Percentiles rank a stretch among this genome's conserved stretches.
Evolutionary conservation across 2,329 filamentous ascomycete species (phyloP).

Genomic region (Botrytis elliptica): DNA sequence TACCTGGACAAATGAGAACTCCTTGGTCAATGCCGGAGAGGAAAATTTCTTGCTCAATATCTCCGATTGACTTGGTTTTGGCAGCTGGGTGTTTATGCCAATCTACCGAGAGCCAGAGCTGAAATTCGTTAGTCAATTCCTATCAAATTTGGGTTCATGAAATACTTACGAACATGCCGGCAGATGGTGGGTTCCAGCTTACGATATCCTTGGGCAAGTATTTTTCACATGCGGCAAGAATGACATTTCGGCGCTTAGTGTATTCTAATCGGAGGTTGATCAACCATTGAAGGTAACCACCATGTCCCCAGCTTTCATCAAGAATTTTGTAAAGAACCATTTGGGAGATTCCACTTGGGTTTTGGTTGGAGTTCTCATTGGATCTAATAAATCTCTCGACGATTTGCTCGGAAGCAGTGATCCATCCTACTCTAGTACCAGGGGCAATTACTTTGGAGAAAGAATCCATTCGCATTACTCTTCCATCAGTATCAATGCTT

Average conservation of each 20-base stretch:
- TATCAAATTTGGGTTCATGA: no score
- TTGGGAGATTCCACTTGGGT: slow-evolving; percentile 81
- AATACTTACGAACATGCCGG: slow-evolving; percentile 70
- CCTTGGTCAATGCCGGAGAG: slow-evolving; percentile 70
- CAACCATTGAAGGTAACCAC: slow-evolving; percentile 86
- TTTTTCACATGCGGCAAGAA: slow-evolving; percentile 77
- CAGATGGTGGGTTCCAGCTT: slow-evolving; percentile 74
- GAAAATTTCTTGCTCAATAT: slow-evolving; percentile 87
- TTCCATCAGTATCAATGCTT: slow-evolving; percentile 79
- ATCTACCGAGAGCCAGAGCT: slow-evolving; percentile 74
- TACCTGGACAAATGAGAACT: slow-evolving; percentile 79
- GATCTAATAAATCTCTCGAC: slow-evolving; percentile 68
- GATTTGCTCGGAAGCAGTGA: slow-evolving; percentile 82
- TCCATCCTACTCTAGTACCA: slow-evolving; percentile 80
- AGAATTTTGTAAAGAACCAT: slow-evolving; percentile 83
- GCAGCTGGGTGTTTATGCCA: slow-evolving; percentile 64
- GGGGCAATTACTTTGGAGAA: slow-evolving; percentile 91
- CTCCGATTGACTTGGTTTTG: slow-evolving; percentile 52
- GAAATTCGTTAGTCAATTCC: slow-evolving; percentile 10
- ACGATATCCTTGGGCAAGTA: slow-evolving; percentile 73
- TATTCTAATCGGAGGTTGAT: slow-evolving; percentile 80
- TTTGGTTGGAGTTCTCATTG: slow-evolving; percentile 80
- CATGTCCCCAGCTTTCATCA: slow-evolving; percentile 92
- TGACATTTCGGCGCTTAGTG: slow-evolving; percentile 71
- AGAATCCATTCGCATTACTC: slow-evolving; percentile 86